Evolutionary conservation across 495 filamentous ascomycete genomes (phyloP).

Genomic region (Penicillium diatomitis): DNA sequence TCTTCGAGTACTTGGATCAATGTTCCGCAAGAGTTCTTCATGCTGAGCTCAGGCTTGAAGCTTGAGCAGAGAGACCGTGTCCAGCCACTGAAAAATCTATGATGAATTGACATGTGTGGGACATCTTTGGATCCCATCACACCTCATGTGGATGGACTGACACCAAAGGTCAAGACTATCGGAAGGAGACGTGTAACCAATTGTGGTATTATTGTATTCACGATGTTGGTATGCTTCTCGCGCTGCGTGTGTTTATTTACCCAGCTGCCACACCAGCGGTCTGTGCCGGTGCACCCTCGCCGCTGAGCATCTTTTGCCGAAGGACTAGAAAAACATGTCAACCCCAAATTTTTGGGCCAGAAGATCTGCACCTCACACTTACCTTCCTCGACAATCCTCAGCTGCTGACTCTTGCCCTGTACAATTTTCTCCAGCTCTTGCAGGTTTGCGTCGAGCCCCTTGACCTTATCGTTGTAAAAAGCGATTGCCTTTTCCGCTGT

Average conservation of each 20-base stretch:
- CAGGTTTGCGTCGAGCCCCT: constrained; percentile 67
- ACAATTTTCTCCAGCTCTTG: constrained; percentile 82
- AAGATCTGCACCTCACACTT: constrained; percentile 13
- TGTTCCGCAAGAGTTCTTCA: no score
- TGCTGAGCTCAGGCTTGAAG: neutral
- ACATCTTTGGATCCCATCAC: neutral
- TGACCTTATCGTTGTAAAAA: constrained; percentile 82
- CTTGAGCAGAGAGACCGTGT: no score
- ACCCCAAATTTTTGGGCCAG: no score
- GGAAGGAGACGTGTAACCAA: no score
- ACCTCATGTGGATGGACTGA: no score
- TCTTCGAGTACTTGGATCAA: no score
- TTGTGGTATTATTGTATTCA: no score
- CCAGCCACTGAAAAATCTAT: neutral
- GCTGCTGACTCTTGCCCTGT: constrained; percentile 71
- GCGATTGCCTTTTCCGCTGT: constrained; percentile 63
- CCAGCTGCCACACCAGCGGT: constrained; percentile 21
- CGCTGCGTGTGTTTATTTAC: constrained; percentile 8
- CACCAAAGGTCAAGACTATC: no score
- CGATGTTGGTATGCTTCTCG: neutral
- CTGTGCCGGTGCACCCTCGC: constrained; percentile 23
- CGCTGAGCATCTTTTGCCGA: constrained; percentile 39
- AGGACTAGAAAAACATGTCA: constrained; percentile 20
- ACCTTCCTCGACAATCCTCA: constrained; percentile 86
- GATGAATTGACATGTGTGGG: constrained; percentile 1